These are phyloP conservation scores for Allium fistulosum DNA, from an alignment of 106 monocot species.

Conservation along the genomic window DNA sequence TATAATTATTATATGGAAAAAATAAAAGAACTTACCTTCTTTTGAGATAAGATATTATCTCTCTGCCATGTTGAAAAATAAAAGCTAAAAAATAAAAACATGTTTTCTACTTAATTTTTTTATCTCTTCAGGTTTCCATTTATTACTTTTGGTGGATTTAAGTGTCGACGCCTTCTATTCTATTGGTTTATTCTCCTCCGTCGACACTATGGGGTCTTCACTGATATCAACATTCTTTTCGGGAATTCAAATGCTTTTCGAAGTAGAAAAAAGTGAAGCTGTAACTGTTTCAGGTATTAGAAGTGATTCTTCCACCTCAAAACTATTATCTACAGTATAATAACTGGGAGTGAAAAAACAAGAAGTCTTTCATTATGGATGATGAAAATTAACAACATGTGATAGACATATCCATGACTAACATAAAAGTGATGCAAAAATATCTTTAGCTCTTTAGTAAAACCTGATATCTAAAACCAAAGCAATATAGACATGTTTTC, in stretches of 20 bases:
- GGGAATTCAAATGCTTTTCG: constrained; percentile 11
- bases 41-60: too few relatives aligned
- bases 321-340: constrained; percentile 18
- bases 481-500: too few relatives aligned
- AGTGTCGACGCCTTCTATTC: constrained; percentile 8
- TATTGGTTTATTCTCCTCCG: constrained; percentile 10
- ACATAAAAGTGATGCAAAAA: too few relatives aligned
- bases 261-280: constrained; percentile 18
- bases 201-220: constrained; percentile 9
- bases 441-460: too few relatives aligned
- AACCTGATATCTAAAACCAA: too few relatives aligned
- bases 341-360: not conserved
- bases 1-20: too few relatives aligned
- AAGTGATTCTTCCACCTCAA: constrained; percentile 10
- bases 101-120: constrained; percentile 62
- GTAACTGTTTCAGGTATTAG: constrained; percentile 2
- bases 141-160: constrained; percentile 47
- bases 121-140: constrained; percentile 96
- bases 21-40: too few relatives aligned
- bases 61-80: too few relatives aligned
- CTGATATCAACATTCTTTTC: constrained; percentile 7
- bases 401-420: not conserved
- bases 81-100: constrained; percentile 18
- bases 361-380: not conserved
- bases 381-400: not conserved